Base-by-base conservation (phyloP, 2,329 filamentous ascomycete species). In the Cladophialophora exuberans region DNA sequence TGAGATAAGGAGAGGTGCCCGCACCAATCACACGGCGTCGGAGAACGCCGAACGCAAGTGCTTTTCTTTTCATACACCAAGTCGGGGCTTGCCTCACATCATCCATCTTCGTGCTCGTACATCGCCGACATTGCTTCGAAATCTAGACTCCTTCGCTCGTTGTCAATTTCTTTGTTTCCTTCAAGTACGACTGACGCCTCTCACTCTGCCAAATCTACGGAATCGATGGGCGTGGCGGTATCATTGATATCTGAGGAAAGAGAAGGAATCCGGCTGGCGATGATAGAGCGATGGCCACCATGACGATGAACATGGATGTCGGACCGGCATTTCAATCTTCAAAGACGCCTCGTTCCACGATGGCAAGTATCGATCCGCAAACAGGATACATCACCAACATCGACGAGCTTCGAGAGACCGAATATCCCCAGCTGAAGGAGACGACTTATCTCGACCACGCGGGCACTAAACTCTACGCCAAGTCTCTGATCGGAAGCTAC, bases 401-500 rank as follows among this genome's bases (percentile, higher is more conserved):
- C 52, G 75, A 79, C 50, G 59, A 66, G 3, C 77, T 81, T 59
- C 72, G 79, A 43, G 66, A 69, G 22, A 63, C 63, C 17, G 75
- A 82, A 60, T 81, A 80, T 66, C 78, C 79, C 17, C 61, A 69
- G 26, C 66, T 77, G 22, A 70, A 68, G 63, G 89, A 82, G 48
- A 84, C 83, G 7, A 79, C 86, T 42, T 97, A 97, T 70, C 85
- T 97, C 53, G 93, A 97, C 65, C 92, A 97, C 86, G 91, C 91
- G 0, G 93, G 91, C n/a, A 89, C 90, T n/a, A 93, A 92, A 0
- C 77, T 88, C 1, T 90, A 88, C 67, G 79, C 90, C 36, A 93
- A 88, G 70, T 91, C 89, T 25, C 73, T 94, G 20, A 85, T 97
- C 70, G 87, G 93, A 62, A 78, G 76, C 20, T 96, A 96, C 72